Evolutionary conservation across 1,284 basidiomycete species (phyloP), one percentile per base, ranked within the genome.

Genomic region (Puccinia brachypodii): DNA sequence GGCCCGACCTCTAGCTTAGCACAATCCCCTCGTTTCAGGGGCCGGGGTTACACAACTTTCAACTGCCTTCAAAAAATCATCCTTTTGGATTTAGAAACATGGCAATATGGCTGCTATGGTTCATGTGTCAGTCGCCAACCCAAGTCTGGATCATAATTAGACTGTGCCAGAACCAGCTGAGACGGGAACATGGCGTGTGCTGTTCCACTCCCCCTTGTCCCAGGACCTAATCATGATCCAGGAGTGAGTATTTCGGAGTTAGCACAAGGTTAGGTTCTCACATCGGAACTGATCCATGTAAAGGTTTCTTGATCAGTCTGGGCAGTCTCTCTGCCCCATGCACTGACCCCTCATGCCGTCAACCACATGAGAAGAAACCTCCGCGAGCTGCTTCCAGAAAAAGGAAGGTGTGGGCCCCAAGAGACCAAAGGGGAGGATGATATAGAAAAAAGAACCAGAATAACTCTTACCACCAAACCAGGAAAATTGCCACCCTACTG

Each of bases 221-320:
- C 9, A 7, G 38, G 64, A 22, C 13, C 64, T 42, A 38, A 25
- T 68, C 19, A 68, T 16, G 38, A 66, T 7, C 25, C 40, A 40
- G 60, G 38, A 68, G 64, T 68, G 64, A 40, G 64, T 42, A 68
- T 36, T 36, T 68, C 64, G 13, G 38, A 42, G 36, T n/a, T n/a
- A n/a, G 31, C 22, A 58, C 31, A 28, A 1, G 22, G 22, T 4
- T 8, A 16, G 33, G 33, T 36, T 62, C 31, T 62, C 31, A 36
- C 28, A 62, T 31, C 19, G 33, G 28, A 53, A 13, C 11, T 33
- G 31, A 19, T 28, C 8, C 25, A 22, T 62, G 33, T n/a, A n/a
- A 36, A 36, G 31, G 19, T 64, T 33, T 68, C 62, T 44, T 44
- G 6, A 9, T 7, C 50, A 53, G 19, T 11, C 19, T 4, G n/a